Percentiles rank a stretch among this genome's conserved stretches.
Conservation (phyloP, 2,329 filamentous ascomycete genomes). For the Venturia nashicola region DNA sequence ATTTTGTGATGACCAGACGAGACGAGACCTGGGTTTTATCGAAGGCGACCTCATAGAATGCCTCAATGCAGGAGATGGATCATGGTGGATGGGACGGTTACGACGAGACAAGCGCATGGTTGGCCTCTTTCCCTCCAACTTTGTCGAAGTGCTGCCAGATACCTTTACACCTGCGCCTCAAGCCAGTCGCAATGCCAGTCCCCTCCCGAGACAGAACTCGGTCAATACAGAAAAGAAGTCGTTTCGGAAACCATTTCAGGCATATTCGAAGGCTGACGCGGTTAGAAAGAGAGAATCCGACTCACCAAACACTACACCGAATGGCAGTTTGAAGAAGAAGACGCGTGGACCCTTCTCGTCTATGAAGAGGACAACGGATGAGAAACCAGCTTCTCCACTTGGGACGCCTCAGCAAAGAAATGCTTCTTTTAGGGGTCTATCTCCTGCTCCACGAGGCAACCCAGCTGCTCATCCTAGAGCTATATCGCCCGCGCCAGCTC, state of each 20-base stretch:
- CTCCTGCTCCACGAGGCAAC: conserved; percentile 22
- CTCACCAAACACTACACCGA: conserved; percentile 16
- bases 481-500: conserved; percentile 25
- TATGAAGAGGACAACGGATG: conserved; percentile 21
- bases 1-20: conserved; percentile 40
- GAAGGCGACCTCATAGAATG: conserved; percentile 98
- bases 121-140: conserved; percentile 93
- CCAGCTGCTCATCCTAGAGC: not conserved
- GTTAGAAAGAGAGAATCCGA: conserved; percentile 26
- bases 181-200: conserved; percentile 45
- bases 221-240: conserved; percentile 35
- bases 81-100: conserved; percentile 94
- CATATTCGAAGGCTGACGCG: conserved; percentile 36
- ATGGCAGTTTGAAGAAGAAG: conserved; percentile 22
- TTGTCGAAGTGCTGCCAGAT: conserved; percentile 79
- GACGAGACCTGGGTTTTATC: conserved; percentile 89
- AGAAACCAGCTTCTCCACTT: conserved; percentile 1
- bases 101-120: conserved; percentile 82
- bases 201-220: conserved; percentile 20
- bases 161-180: conserved; percentile 60
- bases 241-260: conserved; percentile 52
- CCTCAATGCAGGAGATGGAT: conserved; percentile 91
- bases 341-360: conserved; percentile 34
- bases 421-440: conserved; percentile 24
- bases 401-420: conserved; percentile 5